Conservation (phyloP, 306 rosid genomes). For the Rosa multiflora region DNA sequence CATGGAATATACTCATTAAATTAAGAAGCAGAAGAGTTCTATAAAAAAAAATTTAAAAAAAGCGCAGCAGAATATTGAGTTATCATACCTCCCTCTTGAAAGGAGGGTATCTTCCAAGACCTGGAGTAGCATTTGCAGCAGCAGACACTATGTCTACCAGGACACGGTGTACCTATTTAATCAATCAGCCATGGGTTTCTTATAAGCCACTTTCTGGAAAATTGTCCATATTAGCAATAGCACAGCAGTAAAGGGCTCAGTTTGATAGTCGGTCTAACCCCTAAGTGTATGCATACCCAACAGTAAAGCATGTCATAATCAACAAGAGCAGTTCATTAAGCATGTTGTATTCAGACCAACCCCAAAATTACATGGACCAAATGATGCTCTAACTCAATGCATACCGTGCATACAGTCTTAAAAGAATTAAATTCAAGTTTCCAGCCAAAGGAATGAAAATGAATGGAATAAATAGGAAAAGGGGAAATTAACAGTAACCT, state of each 20-base stretch:
- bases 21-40: slow-evolving; percentile 7
- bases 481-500: too few species aligned
- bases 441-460: neutral
- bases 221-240: neutral
- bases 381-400: neutral
- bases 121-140: slow-evolving; percentile 91
- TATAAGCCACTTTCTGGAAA: slow-evolving; percentile 11
- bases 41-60: neutral
- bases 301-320: neutral
- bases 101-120: slow-evolving; percentile 98
- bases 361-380: neutral
- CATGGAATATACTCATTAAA: slow-evolving; percentile 5
- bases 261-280: neutral
- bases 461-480: too few species aligned
- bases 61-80: slow-evolving; percentile 1
- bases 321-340: neutral
- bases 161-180: slow-evolving; percentile 82
- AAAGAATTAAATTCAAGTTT: neutral
- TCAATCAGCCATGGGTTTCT: slow-evolving; percentile 25
- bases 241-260: neutral
- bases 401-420: neutral
- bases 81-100: slow-evolving; percentile 92
- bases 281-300: neutral
- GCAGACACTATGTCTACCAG: slow-evolving; percentile 81
- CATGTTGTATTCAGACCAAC: neutral